phyloP scores from a whole-genome alignment of 2,329 filamentous ascomycete genomes.

The Phialocephala sp. region DNA sequence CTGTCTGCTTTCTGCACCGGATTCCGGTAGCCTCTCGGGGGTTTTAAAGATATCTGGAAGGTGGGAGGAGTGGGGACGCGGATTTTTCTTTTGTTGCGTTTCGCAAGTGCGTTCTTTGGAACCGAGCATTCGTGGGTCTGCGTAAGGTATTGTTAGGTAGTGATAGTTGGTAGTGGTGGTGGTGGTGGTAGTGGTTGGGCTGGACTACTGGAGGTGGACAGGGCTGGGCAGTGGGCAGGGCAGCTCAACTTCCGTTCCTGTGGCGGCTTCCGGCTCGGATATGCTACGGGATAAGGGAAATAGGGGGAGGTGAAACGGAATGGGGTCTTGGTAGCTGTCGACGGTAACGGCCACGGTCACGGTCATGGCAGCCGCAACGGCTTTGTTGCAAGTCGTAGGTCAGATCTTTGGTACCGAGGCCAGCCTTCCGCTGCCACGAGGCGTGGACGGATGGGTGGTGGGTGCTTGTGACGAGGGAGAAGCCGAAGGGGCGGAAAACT shows the following conservation, averaged over 20 bases:
- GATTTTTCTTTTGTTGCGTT: slow-evolving; percentile 6
- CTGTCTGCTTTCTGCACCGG: no score
- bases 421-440: background rate
- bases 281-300: background rate
- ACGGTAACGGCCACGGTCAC: no score
- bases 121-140: background rate
- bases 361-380: no score
- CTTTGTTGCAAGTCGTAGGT: slow-evolving; percentile 4
- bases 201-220: no score
- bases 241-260: background rate
- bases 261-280: no score
- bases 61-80: background rate
- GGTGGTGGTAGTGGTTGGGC: background rate
- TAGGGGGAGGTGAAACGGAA: background rate
- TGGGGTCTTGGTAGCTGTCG: no score
- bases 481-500: background rate
- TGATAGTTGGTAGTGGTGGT: background rate
- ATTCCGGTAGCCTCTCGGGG: no score
- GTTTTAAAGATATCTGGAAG: background rate
- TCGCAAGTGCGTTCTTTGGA: slow-evolving; percentile 4
- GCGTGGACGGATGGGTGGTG: background rate
- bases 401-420: slow-evolving; percentile 1
- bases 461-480: background rate
- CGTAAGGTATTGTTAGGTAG: no score
- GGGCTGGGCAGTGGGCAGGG: background rate